Evolutionary conservation across 495 filamentous ascomycete species (phyloP).

Genomic region (Schizothecium vesticola): DNA sequence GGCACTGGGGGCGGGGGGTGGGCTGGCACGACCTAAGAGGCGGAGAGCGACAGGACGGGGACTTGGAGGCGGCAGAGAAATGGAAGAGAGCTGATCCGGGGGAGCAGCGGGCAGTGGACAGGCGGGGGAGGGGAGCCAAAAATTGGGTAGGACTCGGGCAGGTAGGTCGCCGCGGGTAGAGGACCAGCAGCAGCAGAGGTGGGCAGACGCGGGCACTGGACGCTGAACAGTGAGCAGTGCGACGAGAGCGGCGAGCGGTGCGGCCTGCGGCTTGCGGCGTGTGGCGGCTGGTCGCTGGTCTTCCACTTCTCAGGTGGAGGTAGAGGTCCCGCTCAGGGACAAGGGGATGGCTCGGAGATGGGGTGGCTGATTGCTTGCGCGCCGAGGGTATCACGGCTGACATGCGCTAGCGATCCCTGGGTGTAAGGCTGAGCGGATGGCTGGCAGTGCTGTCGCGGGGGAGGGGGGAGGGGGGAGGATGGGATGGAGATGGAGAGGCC

Average conservation of each 20-base stretch:
- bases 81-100: constrained; percentile 14
- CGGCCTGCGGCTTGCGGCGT: neutral
- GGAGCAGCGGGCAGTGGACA: neutral
- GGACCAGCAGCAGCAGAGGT: neutral
- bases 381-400: constrained; percentile 16
- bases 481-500: neutral
- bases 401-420: constrained; percentile 15
- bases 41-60: constrained; percentile 13
- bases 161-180: neutral
- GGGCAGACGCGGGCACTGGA: no score
- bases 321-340: neutral
- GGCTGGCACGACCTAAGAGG: constrained; percentile 1
- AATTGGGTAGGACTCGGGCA: constrained; percentile 1
- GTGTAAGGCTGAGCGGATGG: constrained; percentile 25
- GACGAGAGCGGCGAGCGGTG: neutral
- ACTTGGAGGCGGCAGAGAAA: constrained; percentile 15
- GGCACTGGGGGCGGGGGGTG: neutral
- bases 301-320: neutral
- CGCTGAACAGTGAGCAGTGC: neutral
- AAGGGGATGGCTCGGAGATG: neutral
- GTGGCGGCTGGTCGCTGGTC: neutral
- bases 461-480: neutral
- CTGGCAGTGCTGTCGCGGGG: constrained; percentile 9
- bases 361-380: neutral
- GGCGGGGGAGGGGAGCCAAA: neutral